Base-by-base conservation (phyloP, 2,329 filamentous ascomycete genomes). In the Claviceps sp. region DNA sequence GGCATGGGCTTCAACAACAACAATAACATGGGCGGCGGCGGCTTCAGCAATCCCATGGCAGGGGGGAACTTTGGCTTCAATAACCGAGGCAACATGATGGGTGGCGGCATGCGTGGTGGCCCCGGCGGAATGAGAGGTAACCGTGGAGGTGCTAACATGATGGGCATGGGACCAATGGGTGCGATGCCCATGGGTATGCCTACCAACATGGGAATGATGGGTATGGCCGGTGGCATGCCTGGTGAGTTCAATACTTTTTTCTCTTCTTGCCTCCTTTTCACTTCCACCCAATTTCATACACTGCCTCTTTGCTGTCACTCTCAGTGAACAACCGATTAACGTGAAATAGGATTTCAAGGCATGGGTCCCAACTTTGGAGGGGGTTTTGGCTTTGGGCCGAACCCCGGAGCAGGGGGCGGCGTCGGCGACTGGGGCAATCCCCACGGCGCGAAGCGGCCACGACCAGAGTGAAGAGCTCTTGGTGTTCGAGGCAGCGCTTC, bases 381-480 rank as follows among this genome's bases (percentile, higher is more conserved):
- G 40, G 80, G 75, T 53, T 89, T 89, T 11, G 63, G 62, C 70
- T 91, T 89, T 65, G 72, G 74, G 47, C 70, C 65, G 54, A 69
- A 74, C 59, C 75, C 76, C 56, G 66, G 66, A 34, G 69, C 70
- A n/a, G 46, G 30, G 5, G 45, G 26, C 51, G 67, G 65, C 43
- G 67, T 68, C 52, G 69, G 81, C 53, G 82, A 83, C 52, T 81
- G 81, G 67, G 87, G 86, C 74, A 91, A 91, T 61, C 87, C 87
- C 5, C 87, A 91, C 59, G 86, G 86, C 34, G 82, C 83, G 3
- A 93, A 93, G 71, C 76, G 87, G 58, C 84, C 85, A 58, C 78
- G 87, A 56, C 85, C 86, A 55, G 87, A 90, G 64, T 77, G 72
- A 66, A 38, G 41, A 47, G 48, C 40, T 48, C 14, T 26, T 18